Percentiles rank a stretch among this genome's conserved stretches.
Evolutionary conservation across 371 early-diverging fungal genomes (phyloP).

Genomic region (Lichtheimia ramosa): DNA sequence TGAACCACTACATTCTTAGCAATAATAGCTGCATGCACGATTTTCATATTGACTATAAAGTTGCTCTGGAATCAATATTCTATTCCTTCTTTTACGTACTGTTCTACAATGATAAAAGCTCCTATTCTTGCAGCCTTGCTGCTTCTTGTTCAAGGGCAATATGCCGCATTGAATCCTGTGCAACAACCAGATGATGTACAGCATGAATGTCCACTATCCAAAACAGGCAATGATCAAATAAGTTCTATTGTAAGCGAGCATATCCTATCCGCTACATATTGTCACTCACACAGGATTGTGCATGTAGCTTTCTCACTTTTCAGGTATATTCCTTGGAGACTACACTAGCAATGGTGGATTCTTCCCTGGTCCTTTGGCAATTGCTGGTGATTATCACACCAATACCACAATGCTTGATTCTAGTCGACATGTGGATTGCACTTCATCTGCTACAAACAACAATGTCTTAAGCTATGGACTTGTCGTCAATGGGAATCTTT

Average conservation of each 20-base stretch:
- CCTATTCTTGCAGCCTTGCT: too few relatives aligned
- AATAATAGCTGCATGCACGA: too few relatives aligned
- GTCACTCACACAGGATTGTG: neutral
- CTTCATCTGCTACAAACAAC: neutral
- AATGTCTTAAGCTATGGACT: neutral
- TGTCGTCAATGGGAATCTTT: neutral
- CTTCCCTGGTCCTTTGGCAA: neutral
- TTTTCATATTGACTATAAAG: too few relatives aligned
- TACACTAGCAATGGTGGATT: neutral
- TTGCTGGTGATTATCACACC: neutral
- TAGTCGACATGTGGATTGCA: neutral
- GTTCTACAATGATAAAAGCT: too few relatives aligned
- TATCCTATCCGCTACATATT: neutral
- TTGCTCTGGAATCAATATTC: too few relatives aligned
- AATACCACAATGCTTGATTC: neutral
- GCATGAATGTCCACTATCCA: too few relatives aligned
- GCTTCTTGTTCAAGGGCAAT: too few relatives aligned
- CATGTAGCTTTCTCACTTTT: neutral
- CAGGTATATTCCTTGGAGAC: neutral
- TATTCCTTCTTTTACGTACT: too few relatives aligned
- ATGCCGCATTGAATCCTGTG: too few relatives aligned
- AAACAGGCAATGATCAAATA: neutral
- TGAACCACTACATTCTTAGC: too few relatives aligned
- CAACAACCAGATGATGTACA: too few relatives aligned
- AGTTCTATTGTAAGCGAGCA: constrained; percentile 4